Percentiles rank a stretch among this genome's conserved stretches.
phyloP scores from a whole-genome alignment of 2,329 filamentous ascomycete species.

The Epichloe sibirici region DNA sequence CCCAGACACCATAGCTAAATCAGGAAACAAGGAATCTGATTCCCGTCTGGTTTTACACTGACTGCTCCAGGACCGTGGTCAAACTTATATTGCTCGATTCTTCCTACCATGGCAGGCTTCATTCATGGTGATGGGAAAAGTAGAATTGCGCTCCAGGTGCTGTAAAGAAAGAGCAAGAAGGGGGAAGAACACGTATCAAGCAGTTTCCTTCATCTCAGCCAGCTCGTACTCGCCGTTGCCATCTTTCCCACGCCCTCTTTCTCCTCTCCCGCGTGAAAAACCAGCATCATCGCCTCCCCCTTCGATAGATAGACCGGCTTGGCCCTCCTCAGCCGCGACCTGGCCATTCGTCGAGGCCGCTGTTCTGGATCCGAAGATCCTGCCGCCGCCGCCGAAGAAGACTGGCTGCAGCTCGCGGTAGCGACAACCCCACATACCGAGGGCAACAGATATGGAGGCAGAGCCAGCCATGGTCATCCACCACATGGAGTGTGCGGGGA shows the following conservation, averaged over 20 bases:
- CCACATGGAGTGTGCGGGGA: slow-evolving; percentile 77
- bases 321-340: slow-evolving; percentile 12
- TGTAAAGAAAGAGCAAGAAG: not conserved
- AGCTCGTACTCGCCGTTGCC: slow-evolving; percentile 54
- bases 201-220: slow-evolving; percentile 35
- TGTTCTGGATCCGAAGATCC: slow-evolving; percentile 18
- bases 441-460: slow-evolving; percentile 33
- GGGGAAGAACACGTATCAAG: not conserved
- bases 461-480: slow-evolving; percentile 52
- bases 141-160: too few relatives aligned
- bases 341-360: slow-evolving; percentile 10
- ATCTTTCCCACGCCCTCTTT: slow-evolving; percentile 38
- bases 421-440: slow-evolving; percentile 84
- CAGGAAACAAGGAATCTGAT: too few relatives aligned
- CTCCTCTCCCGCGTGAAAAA: slow-evolving; percentile 1
- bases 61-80: too few relatives aligned
- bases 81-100: too few relatives aligned
- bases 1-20: too few relatives aligned
- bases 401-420: slow-evolving; percentile 85
- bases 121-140: not conserved
- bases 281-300: slow-evolving; percentile 16
- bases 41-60: too few relatives aligned
- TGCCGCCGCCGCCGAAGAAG: slow-evolving; percentile 62
- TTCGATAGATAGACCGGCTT: slow-evolving; percentile 24
- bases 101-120: too few relatives aligned